These are phyloP conservation scores for Phialophora verrucosa DNA, from an alignment of 2,329 filamentous ascomycete species.

Conservation along the genomic window DNA sequence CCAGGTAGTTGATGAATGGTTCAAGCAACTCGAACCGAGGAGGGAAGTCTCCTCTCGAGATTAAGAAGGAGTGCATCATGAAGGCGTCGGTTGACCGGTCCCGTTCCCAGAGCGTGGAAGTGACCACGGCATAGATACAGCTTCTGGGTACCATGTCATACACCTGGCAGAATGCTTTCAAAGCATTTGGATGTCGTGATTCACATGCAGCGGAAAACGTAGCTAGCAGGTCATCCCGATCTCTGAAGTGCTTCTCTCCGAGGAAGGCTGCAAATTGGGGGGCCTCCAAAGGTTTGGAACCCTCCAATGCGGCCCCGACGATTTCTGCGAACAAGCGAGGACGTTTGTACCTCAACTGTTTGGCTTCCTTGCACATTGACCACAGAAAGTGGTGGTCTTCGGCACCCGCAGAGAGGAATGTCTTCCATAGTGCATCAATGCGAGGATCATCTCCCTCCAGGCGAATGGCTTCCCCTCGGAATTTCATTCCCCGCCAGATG, in stretches of 20 bases:
- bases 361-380: slow-evolving; percentile 25
- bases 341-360: slow-evolving; percentile 38
- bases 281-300: slow-evolving; percentile 36
- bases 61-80: slow-evolving; percentile 55
- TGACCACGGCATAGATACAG: slow-evolving; percentile 52
- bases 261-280: slow-evolving; percentile 32
- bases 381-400: slow-evolving; percentile 32
- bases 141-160: slow-evolving; percentile 48
- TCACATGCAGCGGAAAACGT: slow-evolving; percentile 30
- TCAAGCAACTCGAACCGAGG: slow-evolving; percentile 46
- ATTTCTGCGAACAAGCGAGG: slow-evolving; percentile 52
- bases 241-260: slow-evolving; percentile 29
- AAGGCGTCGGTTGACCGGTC: slow-evolving; percentile 49
- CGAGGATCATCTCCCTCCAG: slow-evolving; percentile 33
- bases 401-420: slow-evolving; percentile 33
- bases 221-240: slow-evolving; percentile 29
- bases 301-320: slow-evolving; percentile 49
- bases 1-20: slow-evolving; percentile 49
- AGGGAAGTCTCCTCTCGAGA: slow-evolving; percentile 52
- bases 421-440: slow-evolving; percentile 32
- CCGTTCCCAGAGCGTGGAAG: slow-evolving; percentile 49
- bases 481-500: slow-evolving; percentile 46
- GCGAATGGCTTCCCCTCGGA: slow-evolving; percentile 33
- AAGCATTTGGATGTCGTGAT: slow-evolving; percentile 38
- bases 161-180: slow-evolving; percentile 50